Percentiles rank a stretch among this genome's conserved stretches.
Evolutionary conservation across 2,329 filamentous ascomycete species (phyloP).

Genomic region (Epichloe glyceriae): DNA sequence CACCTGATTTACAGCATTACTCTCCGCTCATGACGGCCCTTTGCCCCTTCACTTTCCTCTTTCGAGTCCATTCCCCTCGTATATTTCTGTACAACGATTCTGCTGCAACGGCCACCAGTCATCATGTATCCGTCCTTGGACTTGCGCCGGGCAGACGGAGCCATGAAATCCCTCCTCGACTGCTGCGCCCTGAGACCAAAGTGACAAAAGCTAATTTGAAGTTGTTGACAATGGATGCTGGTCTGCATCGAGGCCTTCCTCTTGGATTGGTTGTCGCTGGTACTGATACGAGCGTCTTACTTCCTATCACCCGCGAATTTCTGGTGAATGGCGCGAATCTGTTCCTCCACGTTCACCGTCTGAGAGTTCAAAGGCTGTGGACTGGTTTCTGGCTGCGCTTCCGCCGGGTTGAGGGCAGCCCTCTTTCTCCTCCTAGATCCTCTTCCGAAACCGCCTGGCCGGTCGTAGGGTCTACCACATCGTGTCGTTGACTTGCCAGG

Average conservation of each 20-base stretch:
- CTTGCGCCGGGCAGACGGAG: too few species aligned
- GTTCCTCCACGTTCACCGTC: slow-evolving; percentile 70
- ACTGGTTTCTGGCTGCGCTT: slow-evolving; percentile 50
- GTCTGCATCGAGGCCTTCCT: neutral
- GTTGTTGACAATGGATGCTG: too few species aligned
- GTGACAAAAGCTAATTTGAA: neutral
- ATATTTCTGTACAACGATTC: neutral
- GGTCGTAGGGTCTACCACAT: slow-evolving; percentile 68
- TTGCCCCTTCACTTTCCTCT: neutral
- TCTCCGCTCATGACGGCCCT: neutral
- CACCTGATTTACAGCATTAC: slow-evolving; percentile 1
- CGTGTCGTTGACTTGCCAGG: slow-evolving; percentile 75
- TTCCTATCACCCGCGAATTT: slow-evolving; percentile 31
- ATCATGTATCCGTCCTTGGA: too few species aligned
- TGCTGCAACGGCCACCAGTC: neutral
- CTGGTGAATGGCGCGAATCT: slow-evolving; percentile 55
- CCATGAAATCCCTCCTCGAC: too few species aligned
- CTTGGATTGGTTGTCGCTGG: neutral
- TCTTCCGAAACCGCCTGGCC: slow-evolving; percentile 60
- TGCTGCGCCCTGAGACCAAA: too few species aligned
- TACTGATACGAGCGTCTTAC: slow-evolving; percentile 6
- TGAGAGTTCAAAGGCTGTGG: slow-evolving; percentile 44
- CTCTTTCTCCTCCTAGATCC: slow-evolving; percentile 63
- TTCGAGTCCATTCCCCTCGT: neutral
- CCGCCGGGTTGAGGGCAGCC: slow-evolving; percentile 51